Conservation (phyloP, 1,284 basidiomycete genomes). For the Sanghuangporus weigelae region DNA sequence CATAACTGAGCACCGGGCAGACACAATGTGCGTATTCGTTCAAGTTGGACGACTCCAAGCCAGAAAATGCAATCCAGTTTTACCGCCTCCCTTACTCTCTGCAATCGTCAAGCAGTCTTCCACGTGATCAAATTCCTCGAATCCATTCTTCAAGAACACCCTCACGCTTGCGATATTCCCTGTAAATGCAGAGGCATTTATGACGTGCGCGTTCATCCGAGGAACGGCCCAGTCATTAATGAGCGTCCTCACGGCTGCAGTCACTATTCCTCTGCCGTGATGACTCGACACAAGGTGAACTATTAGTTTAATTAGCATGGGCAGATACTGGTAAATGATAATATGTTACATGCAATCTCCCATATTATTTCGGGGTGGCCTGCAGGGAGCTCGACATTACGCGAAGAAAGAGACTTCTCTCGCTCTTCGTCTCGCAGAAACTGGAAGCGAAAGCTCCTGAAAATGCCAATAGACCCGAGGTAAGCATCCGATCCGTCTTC, state of each 20-base stretch:
- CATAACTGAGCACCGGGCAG: too few relatives aligned
- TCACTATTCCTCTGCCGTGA: slow-evolving; percentile 29
- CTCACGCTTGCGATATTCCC: slow-evolving; percentile 25
- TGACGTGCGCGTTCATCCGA: slow-evolving; percentile 24
- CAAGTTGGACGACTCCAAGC: slow-evolving; percentile 13
- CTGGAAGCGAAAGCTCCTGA: slow-evolving; percentile 2
- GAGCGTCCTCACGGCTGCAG: slow-evolving; percentile 22
- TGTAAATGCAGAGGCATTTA: slow-evolving; percentile 20
- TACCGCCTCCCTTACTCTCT: slow-evolving; percentile 21
- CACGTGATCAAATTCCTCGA: slow-evolving; percentile 19
- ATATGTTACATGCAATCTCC: slow-evolving; percentile 18
- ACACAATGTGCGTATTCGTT: too few relatives aligned
- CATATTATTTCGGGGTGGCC: slow-evolving; percentile 19
- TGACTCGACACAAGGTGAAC: slow-evolving; percentile 27
- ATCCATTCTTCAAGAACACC: slow-evolving; percentile 28
- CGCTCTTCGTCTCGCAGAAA: slow-evolving; percentile 11
- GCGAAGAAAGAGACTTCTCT: not conserved
- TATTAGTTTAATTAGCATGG: not conserved
- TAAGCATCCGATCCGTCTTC: slow-evolving; percentile 18
- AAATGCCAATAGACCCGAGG: slow-evolving; percentile 18
- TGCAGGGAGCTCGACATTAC: slow-evolving; percentile 11
- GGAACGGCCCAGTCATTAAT: slow-evolving; percentile 27
- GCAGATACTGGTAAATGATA: too few relatives aligned
- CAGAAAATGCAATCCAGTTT: slow-evolving; percentile 19
- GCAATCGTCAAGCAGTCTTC: slow-evolving; percentile 20